Evolutionary conservation across 768 basidiomycete species (phyloP), one percentile per base, ranked within the genome.

Genomic region (Leccinum barrowsii): DNA sequence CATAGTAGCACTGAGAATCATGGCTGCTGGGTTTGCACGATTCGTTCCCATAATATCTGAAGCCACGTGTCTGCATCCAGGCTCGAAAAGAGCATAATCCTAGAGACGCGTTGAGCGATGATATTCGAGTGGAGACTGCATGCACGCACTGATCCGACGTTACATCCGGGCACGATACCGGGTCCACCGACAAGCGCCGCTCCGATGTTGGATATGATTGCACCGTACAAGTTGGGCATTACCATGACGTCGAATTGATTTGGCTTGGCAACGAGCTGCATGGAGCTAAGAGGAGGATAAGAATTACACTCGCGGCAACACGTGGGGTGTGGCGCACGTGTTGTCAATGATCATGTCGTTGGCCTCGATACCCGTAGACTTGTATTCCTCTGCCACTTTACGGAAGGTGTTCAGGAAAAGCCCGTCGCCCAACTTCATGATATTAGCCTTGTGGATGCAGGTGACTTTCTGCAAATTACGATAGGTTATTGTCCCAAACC

Each of bases 291-390:
- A 56, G 6, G 11, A 58, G 51, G 24, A 40, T 60, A 30, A 59
- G 55, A 35, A 26, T 3, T 47, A 21, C 11, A 54, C 37, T 22
- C 42, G 50, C 17, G 15, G 12, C 52, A 7, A 52, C 28, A 51
- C 37, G 17, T 24, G 11, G 15, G 28, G 53, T 30, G 54, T 28
- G 13, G 69, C 84, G 57, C 68, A 94, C 90, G 95, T 96, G 80
- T 98, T 98, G 76, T 98, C 95, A 59, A 98, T 93, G 58, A 99
- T 99, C 97, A 99, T 98, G 76, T 96, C 92, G 69, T 98, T 96
- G 72, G 82, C 92, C 65, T 85, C 84, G 69, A 99, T 95, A 47
- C 97, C 97, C 47, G 87, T 80, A 54, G 86, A 87, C 76, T 86
- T 90, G 83, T 98, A 99, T 73, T 98, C 96, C 75, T 98, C 93